A percentile compares a stretch with the other conserved stretches of the same genome.
phyloP scores from a whole-genome alignment of 2,329 filamentous ascomycete species.

The Emmonsiellopsis sp. region DNA sequence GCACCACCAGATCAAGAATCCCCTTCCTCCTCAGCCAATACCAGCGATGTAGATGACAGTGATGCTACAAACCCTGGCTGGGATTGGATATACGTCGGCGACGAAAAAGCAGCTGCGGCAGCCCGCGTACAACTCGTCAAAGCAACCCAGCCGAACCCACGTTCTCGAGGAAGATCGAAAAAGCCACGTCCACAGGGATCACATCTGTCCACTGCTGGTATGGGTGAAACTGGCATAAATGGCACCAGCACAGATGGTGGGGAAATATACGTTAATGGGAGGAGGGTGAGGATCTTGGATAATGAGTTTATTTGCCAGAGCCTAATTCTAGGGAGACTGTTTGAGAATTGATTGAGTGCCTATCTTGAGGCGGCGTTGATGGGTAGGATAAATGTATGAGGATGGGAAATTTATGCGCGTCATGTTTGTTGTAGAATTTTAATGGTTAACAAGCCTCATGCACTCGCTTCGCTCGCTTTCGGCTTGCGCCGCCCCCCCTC shows the following conservation, averaged over 20 bases:
- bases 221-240: constrained; percentile 12
- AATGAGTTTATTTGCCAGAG: constrained; percentile 90
- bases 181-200: constrained; percentile 13
- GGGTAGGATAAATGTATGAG: not conserved
- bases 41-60: not conserved
- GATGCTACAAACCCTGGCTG: constrained; percentile 33
- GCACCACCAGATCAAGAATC: constrained; percentile 11
- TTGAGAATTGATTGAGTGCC: constrained; percentile 42
- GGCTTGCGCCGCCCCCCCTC: too few species aligned
- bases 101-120: constrained; percentile 46
- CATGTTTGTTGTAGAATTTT: not conserved
- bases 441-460: too few species aligned
- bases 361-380: not conserved
- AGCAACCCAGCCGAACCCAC: constrained; percentile 19
- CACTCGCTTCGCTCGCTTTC: too few species aligned
- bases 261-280: constrained; percentile 30
- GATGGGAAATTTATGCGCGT: not conserved
- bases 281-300: constrained; percentile 58
- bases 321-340: constrained; percentile 71
- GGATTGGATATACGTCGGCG: constrained; percentile 73
- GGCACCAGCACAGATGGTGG: constrained; percentile 20
- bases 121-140: constrained; percentile 27
- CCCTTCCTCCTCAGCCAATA: constrained; percentile 5
- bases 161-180: constrained; percentile 31
- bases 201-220: constrained; percentile 22